Conservation (phyloP, 805 yeast genomes). For the Saturnispora hagleri region DNA sequence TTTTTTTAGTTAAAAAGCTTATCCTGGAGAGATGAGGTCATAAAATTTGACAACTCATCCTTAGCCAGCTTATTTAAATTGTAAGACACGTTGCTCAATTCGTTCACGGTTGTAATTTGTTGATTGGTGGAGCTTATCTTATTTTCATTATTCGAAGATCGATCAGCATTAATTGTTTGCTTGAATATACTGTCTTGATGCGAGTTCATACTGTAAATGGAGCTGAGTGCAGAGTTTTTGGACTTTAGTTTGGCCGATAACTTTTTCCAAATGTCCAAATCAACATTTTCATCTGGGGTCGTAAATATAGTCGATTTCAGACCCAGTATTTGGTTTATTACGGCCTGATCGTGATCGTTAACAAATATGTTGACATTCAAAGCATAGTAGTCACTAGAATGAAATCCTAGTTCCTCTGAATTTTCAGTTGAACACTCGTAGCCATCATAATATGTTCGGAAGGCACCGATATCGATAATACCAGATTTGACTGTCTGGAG, state of each 20-base stretch:
- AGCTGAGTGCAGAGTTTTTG: not conserved
- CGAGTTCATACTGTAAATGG: not conserved
- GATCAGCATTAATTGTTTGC: not conserved
- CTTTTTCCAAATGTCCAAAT: not conserved
- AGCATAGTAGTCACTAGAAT: constrained; percentile 60
- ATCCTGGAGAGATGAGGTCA: not conserved
- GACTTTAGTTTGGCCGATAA: not conserved
- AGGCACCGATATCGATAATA: constrained; percentile 78
- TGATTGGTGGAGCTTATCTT: not conserved
- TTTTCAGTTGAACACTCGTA: constrained; percentile 9
- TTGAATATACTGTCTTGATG: not conserved
- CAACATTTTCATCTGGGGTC: not conserved
- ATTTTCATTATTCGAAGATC: not conserved
- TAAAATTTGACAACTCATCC: not conserved
- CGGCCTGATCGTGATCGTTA: constrained; percentile 38
- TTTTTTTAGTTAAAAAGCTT: not conserved
- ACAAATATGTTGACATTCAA: constrained; percentile 53
- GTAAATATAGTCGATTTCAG: not conserved
- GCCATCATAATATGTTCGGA: constrained; percentile 48
- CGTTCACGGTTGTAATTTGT: not conserved
- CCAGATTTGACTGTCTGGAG: constrained; percentile 53
- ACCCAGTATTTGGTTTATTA: constrained; percentile 27
- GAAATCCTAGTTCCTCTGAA: constrained; percentile 52
- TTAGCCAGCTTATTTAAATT: not conserved
- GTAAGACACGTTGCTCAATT: not conserved